Conservation (phyloP, 2,329 filamentous ascomycete species). For the Cladosporium sp. region DNA sequence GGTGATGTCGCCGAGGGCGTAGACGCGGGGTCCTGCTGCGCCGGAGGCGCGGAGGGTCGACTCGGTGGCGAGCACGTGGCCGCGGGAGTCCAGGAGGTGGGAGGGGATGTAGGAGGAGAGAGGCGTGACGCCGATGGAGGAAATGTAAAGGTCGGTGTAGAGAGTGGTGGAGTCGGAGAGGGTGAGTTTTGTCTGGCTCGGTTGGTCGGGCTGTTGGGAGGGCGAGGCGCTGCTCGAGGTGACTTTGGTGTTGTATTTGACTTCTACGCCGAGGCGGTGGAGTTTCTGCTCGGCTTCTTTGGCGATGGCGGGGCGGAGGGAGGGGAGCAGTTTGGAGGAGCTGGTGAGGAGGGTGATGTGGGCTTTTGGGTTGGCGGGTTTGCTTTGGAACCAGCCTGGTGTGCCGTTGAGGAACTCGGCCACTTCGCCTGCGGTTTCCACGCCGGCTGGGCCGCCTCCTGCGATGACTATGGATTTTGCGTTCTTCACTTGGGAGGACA, state of each 20-base stretch:
- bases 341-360: slow-evolving; percentile 42
- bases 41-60: slow-evolving; percentile 38
- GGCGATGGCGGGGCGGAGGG: slow-evolving; percentile 35
- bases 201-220: slow-evolving; percentile 28
- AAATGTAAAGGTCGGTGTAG: slow-evolving; percentile 48
- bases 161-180: slow-evolving; percentile 39
- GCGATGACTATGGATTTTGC: slow-evolving; percentile 32
- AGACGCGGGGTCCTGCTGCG: slow-evolving; percentile 37
- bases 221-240: slow-evolving; percentile 12
- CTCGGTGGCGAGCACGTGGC: slow-evolving; percentile 44
- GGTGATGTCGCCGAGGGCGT: slow-evolving; percentile 42
- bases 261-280: slow-evolving; percentile 39
- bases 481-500: slow-evolving; percentile 29
- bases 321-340: slow-evolving; percentile 35
- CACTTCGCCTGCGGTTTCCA: slow-evolving; percentile 37
- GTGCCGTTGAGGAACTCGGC: slow-evolving; percentile 35
- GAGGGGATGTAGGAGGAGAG: slow-evolving; percentile 48
- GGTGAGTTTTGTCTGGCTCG: slow-evolving; percentile 5
- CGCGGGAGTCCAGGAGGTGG: slow-evolving; percentile 40
- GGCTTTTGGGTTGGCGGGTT: slow-evolving; percentile 32
- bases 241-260: slow-evolving; percentile 36
- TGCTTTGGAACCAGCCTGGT: slow-evolving; percentile 35
- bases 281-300: slow-evolving; percentile 41
- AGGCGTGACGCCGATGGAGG: slow-evolving; percentile 46
- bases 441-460: slow-evolving; percentile 35